Conservation (phyloP, 129 eudicot genomes). For the Oenanthe sinensis region DNA sequence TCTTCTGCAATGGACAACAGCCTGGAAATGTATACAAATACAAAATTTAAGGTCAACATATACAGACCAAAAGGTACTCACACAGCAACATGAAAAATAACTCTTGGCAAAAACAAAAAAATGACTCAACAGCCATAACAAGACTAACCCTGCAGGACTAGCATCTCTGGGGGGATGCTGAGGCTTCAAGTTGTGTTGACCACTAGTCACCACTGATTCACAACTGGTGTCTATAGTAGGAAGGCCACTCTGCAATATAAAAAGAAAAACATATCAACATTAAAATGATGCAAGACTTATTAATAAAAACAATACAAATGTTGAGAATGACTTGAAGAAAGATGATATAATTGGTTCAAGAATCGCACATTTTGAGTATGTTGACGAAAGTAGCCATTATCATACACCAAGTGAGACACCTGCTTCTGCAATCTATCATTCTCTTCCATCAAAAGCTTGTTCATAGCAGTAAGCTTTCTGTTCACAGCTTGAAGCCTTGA, state of each 20-base stretch:
- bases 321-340: neutral
- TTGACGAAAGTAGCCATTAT: slow-evolving; percentile 78
- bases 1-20: slow-evolving; percentile 99
- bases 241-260: slow-evolving; percentile 36
- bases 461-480: slow-evolving; percentile 84
- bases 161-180: slow-evolving; percentile 89
- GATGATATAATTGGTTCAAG: neutral
- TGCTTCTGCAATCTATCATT: slow-evolving; percentile 93
- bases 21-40: slow-evolving; percentile 16
- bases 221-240: slow-evolving; percentile 76
- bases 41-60: neutral
- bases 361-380: slow-evolving; percentile 57
- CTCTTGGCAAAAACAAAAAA: slow-evolving; percentile 16
- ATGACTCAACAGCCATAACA: too few relatives aligned
- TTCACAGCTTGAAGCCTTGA: slow-evolving; percentile 88
- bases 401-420: slow-evolving; percentile 84
- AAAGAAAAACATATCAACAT: neutral
- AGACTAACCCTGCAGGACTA: slow-evolving; percentile 97
- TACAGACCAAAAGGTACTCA: neutral
- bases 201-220: slow-evolving; percentile 88
- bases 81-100: slow-evolving; percentile 15
- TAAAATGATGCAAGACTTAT: too few relatives aligned
- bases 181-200: slow-evolving; percentile 76
- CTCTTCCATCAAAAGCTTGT: slow-evolving; percentile 91
- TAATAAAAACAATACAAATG: neutral